A percentile compares a stretch with the other conserved stretches of the same genome.
Conservation (phyloP, 768 basidiomycete genomes). For the Heimioporus sp. region DNA sequence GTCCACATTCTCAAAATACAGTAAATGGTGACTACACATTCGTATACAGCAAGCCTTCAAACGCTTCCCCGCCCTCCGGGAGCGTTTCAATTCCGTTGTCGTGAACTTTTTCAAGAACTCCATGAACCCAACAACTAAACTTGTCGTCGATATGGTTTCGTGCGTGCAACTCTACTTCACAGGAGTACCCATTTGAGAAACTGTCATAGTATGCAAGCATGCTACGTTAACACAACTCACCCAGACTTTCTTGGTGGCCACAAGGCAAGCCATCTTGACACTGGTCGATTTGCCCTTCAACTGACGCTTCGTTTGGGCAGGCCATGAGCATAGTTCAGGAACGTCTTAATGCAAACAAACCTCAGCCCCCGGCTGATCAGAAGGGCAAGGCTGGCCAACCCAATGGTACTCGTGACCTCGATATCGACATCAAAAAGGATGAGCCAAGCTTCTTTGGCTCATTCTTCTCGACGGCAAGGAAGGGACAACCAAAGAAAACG, state of each 20-base stretch:
- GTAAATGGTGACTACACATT: conserved; percentile 1
- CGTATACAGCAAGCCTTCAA: conserved; percentile 83
- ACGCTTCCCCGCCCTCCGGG: conserved; percentile 93
- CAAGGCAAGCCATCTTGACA: conserved; percentile 46
- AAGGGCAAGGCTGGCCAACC: conserved; percentile 68
- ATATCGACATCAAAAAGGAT: conserved; percentile 86
- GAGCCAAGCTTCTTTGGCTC: conserved; percentile 92
- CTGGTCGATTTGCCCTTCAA: neutral
- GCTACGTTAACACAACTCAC: conserved; percentile 98
- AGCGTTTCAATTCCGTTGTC: conserved; percentile 94
- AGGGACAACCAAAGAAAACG: conserved; percentile 65
- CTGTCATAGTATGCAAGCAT: conserved; percentile 84
- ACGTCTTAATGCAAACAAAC: conserved; percentile 78
- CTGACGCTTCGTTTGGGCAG: conserved; percentile 35
- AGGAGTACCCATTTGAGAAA: neutral
- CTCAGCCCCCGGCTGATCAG: conserved; percentile 59
- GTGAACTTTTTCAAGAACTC: conserved; percentile 95
- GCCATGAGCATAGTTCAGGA: conserved; percentile 89
- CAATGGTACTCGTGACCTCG: conserved; percentile 95
- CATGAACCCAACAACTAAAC: conserved; percentile 93
- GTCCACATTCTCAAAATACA: conserved; percentile 23
- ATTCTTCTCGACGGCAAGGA: conserved; percentile 78
- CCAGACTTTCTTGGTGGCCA: conserved; percentile 98
- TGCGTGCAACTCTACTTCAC: conserved; percentile 39
- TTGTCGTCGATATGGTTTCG: conserved; percentile 91